Conservation (phyloP, 306 rosid species). For the Begonia peltatifolia region DNA sequence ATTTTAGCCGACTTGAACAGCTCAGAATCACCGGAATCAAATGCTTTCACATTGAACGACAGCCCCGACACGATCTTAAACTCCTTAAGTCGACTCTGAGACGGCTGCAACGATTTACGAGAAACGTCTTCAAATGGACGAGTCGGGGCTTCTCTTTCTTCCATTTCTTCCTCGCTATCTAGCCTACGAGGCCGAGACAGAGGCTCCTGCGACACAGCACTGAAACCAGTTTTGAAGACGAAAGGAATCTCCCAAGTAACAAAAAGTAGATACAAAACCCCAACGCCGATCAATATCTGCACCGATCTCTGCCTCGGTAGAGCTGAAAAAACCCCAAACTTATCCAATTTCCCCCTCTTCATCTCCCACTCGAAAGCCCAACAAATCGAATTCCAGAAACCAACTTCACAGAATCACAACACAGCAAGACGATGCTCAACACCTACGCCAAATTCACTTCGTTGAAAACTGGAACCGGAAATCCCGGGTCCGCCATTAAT, state of each 20-base stretch:
- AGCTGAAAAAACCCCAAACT: conserved; percentile 24
- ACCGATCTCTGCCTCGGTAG: conserved; percentile 53
- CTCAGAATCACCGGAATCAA: conserved; percentile 33
- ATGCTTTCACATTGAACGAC: conserved; percentile 28
- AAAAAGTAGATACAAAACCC: conserved; percentile 37
- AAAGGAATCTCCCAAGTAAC: conserved; percentile 64
- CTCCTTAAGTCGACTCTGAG: conserved; percentile 26
- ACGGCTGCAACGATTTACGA: conserved; percentile 21
- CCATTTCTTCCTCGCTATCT: conserved; percentile 30
- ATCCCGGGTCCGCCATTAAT: not conserved
- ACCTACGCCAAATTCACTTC: not conserved
- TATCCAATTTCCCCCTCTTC: conserved; percentile 47
- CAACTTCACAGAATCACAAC: not conserved
- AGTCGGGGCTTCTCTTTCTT: conserved; percentile 40
- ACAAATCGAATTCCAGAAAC: not conserved
- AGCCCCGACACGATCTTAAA: conserved; percentile 31
- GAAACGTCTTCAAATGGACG: conserved; percentile 46
- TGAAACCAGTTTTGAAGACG: conserved; percentile 37
- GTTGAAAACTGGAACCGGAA: not conserved
- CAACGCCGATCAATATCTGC: conserved; percentile 42
- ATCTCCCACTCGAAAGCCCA: conserved; percentile 14
- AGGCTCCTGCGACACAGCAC: conserved; percentile 23
- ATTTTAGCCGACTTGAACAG: conserved; percentile 39
- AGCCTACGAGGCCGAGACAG: conserved; percentile 24
- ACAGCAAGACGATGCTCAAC: not conserved